phyloP scores from a whole-genome alignment of 257 asterid species.

The Leptodermis oblonga region DNA sequence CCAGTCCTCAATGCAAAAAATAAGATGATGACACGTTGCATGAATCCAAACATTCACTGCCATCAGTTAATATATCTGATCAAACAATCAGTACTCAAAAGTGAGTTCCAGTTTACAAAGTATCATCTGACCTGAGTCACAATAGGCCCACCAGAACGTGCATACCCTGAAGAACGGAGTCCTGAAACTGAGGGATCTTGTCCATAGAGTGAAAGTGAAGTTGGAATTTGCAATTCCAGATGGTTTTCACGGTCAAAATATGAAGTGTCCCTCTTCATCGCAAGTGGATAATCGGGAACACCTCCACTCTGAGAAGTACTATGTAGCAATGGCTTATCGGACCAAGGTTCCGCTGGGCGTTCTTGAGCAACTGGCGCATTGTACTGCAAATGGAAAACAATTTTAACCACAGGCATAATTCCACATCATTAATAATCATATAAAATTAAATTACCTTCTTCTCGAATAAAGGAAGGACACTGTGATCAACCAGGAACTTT shows the following conservation, averaged over 20 bases:
- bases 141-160: constrained; percentile 58
- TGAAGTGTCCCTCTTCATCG: constrained; percentile 50
- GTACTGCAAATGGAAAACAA: constrained; percentile 38
- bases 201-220: constrained; percentile 54
- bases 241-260: constrained; percentile 52
- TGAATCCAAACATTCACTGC: background rate
- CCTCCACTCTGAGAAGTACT: constrained; percentile 38
- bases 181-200: constrained; percentile 54
- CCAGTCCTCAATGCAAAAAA: too few species aligned
- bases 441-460: constrained; percentile 50
- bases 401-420: constrained; percentile 10
- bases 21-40: background rate
- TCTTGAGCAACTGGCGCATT: constrained; percentile 51
- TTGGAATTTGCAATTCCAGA: constrained; percentile 37
- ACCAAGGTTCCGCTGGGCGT: constrained; percentile 54
- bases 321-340: constrained; percentile 45
- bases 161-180: constrained; percentile 42
- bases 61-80: background rate
- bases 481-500: constrained; percentile 79
- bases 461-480: constrained; percentile 75
- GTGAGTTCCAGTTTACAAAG: background rate
- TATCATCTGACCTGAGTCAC: constrained; percentile 67
- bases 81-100: background rate
- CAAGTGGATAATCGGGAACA: constrained; percentile 45
- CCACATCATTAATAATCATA: background rate